Base-by-base conservation (phyloP, 345 rosid genomes). In the Rubroshorea leprosula region DNA sequence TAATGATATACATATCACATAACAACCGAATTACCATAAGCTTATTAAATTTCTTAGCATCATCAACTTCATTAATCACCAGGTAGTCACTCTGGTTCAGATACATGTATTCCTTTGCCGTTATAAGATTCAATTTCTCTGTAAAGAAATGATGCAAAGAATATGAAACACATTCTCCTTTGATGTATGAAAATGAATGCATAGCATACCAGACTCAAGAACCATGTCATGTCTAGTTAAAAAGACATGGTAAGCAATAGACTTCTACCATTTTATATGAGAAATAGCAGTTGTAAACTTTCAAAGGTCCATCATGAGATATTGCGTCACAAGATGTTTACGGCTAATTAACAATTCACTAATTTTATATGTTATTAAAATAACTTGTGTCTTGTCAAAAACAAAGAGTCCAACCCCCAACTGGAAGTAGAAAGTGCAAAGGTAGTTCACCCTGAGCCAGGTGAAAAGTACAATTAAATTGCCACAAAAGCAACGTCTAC, bases 1-100 rank as follows among this genome's bases (percentile, higher is more conserved):
- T 48, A 31, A 58, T 18, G 49, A 50, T 13, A 12, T 61, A 12
- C 44, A 46, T 51, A 22, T 24, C 17, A 50, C 29, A n/a, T 63
- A 44, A 38, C 17, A 23, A 63, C 47, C 22, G 55, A 60, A 62
- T 74, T 83, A 93, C 99, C 96, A 70, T 61, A 49, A 93, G 83
- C 70, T 74, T 75, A 51, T 70, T 77, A 73, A 89, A 93, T 45
- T 73, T 79, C 70, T 64, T 61, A 64, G 86, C 78, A 73, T 93
- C 99, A 74, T 89, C 83, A 57, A 89, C 83, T 47, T 87, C 84
- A 49, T 80, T 73, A 66, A 89, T 74, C 50, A 72, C 61, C 76
- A 85, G 76, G 84, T 95, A 87, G 54, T 78, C 80, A 64, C 99
- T 87, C 69, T 93, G 97, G 64, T 78, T 81, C 65, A 93, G 83